Conservation (phyloP, 2,329 filamentous ascomycete species). For the Fusarium succisae region DNA sequence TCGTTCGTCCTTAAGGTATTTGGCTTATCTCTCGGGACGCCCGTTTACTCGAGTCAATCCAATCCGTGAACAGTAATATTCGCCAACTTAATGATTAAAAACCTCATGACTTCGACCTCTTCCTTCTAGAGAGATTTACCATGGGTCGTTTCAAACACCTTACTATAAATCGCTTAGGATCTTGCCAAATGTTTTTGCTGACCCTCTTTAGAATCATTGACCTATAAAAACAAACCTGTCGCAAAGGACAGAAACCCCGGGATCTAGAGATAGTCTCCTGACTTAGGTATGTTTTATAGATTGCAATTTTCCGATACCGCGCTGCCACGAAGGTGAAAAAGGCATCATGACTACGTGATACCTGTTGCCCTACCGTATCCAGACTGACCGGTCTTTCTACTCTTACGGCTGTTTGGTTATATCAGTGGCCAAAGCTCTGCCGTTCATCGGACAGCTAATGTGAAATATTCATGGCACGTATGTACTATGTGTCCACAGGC, state of each 20-base stretch:
- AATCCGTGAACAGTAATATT: background rate
- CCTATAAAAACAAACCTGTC: constrained; percentile 33
- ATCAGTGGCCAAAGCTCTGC: background rate
- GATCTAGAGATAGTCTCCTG: constrained; percentile 22
- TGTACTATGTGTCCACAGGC: constrained; percentile 9
- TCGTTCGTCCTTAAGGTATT: constrained; percentile 7
- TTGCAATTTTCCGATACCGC: constrained; percentile 19
- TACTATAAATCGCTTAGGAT: constrained; percentile 29
- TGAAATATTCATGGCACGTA: constrained; percentile 22
- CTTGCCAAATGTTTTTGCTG: constrained; percentile 28
- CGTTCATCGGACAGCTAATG: constrained; percentile 25
- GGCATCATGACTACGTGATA: constrained; percentile 10
- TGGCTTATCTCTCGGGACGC: constrained; percentile 36
- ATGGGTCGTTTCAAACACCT: background rate
- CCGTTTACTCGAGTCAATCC: constrained; percentile 31
- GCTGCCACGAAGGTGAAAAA: constrained; percentile 13
- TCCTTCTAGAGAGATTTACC: background rate
- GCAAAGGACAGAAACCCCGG: background rate
- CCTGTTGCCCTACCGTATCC: background rate
- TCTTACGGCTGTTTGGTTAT: background rate
- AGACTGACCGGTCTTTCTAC: background rate
- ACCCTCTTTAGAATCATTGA: constrained; percentile 36
- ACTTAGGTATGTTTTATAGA: constrained; percentile 25
- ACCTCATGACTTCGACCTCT: background rate
- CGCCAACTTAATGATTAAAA: background rate